These are phyloP conservation scores for Dendrobium nobile DNA, from an alignment of 106 monocot genomes.

Conservation along the genomic window DNA sequence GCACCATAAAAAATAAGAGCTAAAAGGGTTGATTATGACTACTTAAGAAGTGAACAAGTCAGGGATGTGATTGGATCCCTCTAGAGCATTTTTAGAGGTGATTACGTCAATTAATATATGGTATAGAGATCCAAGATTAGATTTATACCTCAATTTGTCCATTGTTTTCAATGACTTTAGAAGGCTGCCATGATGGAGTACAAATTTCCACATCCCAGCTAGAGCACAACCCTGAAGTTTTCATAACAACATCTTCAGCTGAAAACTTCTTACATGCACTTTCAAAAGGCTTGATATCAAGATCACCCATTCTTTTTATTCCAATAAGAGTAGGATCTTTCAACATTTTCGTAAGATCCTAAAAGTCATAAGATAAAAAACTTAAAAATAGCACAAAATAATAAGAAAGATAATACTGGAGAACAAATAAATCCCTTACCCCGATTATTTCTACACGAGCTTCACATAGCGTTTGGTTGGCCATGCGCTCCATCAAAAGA, in stretches of 20 bases:
- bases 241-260: slow-evolving; percentile 34
- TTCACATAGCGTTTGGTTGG: slow-evolving; percentile 68
- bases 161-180: slow-evolving; percentile 25
- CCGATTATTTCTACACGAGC: slow-evolving; percentile 50
- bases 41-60: background rate
- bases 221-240: slow-evolving; percentile 34
- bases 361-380: slow-evolving; percentile 1
- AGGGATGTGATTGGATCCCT: background rate
- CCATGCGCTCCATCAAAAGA: slow-evolving; percentile 56
- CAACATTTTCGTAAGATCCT: slow-evolving; percentile 53
- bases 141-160: slow-evolving; percentile 27
- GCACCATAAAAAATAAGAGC: background rate
- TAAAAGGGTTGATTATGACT: background rate
- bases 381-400: background rate
- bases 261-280: slow-evolving; percentile 43
- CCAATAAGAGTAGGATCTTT: slow-evolving; percentile 43
- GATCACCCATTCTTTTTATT: slow-evolving; percentile 75
- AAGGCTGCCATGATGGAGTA: slow-evolving; percentile 64
- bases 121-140: background rate
- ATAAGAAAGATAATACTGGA: background rate
- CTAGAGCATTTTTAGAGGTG: background rate
- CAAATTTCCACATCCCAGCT: slow-evolving; percentile 51
- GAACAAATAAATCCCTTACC: slow-evolving; percentile 18
- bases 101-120: background rate
- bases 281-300: slow-evolving; percentile 44